Conservation (phyloP, 305 asterid genomes). For the Solanum aculeatissimum region DNA sequence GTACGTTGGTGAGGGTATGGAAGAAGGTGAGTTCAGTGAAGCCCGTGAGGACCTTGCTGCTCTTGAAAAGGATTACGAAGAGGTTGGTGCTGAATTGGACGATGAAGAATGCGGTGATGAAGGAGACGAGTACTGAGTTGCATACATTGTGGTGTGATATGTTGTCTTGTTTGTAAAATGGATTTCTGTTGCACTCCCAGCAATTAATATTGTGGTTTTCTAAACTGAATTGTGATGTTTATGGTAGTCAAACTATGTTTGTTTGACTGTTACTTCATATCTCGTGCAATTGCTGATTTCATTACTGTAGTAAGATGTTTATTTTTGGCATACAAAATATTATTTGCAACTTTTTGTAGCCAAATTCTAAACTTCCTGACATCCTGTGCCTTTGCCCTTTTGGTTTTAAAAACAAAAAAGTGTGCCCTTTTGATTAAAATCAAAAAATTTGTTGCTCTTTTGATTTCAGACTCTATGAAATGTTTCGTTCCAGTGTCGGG, state of each 20-base stretch:
- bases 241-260: background rate
- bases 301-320: background rate
- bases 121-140: background rate
- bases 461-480: too few relatives aligned
- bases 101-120: slow-evolving; percentile 3
- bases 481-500: too few relatives aligned
- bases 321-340: too few relatives aligned
- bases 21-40: slow-evolving; percentile 21
- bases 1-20: slow-evolving; percentile 20
- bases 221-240: background rate
- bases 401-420: too few relatives aligned
- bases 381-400: too few relatives aligned
- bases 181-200: background rate
- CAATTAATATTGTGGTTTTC: background rate
- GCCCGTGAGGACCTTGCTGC: slow-evolving; percentile 20
- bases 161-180: background rate
- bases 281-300: background rate
- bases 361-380: too few relatives aligned
- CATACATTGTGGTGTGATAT: background rate
- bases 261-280: background rate
- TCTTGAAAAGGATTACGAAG: slow-evolving; percentile 15
- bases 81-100: slow-evolving; percentile 10
- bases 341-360: too few relatives aligned
- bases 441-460: too few relatives aligned
- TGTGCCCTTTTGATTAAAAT: too few relatives aligned